phyloP scores from a whole-genome alignment of 345 rosid species.

The Capsella bursapastoris region DNA sequence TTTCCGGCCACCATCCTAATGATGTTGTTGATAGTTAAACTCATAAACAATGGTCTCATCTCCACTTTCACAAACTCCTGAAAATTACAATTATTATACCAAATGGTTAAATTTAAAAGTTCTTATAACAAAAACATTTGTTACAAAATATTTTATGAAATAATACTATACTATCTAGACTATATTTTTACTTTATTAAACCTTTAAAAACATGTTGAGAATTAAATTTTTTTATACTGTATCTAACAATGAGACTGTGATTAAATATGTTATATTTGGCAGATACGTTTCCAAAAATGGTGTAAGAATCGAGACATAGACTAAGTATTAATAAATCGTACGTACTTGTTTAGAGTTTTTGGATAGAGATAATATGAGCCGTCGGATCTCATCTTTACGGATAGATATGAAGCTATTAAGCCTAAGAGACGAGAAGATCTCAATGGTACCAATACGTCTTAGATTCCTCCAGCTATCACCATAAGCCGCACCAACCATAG shows the following conservation, averaged over 20 bases:
- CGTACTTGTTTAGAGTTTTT: conserved; percentile 34
- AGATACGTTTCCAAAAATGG: not conserved
- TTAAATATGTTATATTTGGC: not conserved
- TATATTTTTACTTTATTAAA: too few species aligned
- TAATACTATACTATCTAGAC: too few species aligned
- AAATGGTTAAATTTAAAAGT: not conserved
- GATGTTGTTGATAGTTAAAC: conserved; percentile 48
- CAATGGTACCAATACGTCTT: conserved; percentile 49
- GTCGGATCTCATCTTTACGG: conserved; percentile 50
- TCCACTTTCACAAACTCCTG: conserved; percentile 48
- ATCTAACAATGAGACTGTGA: not conserved
- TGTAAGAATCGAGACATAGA: not conserved
- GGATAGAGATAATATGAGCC: conserved; percentile 25
- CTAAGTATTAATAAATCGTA: too few species aligned
- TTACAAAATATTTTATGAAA: too few species aligned
- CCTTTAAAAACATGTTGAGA: too few species aligned
- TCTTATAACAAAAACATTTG: too few species aligned
- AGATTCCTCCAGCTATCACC: conserved; percentile 67
- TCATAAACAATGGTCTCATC: conserved; percentile 42
- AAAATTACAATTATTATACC: not conserved
- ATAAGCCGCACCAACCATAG: conserved; percentile 41
- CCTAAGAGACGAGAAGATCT: conserved; percentile 51
- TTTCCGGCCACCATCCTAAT: conserved; percentile 56
- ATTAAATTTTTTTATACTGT: not conserved
- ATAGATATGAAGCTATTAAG: conserved; percentile 41